Conservation (phyloP, 352 stramenopile species). For the Globisporangium perplexum region DNA sequence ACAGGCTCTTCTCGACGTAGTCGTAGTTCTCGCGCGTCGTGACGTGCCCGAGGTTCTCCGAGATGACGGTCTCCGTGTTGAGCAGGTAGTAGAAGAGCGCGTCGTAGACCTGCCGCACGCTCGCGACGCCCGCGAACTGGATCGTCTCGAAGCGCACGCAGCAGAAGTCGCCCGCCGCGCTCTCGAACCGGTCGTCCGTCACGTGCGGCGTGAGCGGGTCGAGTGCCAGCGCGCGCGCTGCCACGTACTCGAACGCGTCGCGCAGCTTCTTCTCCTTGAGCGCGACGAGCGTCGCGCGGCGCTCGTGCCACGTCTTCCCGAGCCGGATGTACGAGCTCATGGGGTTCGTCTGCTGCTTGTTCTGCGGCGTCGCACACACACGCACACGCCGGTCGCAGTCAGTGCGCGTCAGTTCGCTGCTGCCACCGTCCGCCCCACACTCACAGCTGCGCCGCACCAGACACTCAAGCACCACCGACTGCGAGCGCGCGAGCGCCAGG, state of each 20-base stretch:
- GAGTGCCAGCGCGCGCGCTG: conserved; percentile 15
- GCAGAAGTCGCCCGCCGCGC: conserved; percentile 34
- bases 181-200: conserved; percentile 42
- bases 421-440: neutral
- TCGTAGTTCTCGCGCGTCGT: conserved; percentile 55
- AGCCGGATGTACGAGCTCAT: conserved; percentile 14
- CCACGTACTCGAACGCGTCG: conserved; percentile 23
- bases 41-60: conserved; percentile 47
- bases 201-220: conserved; percentile 26
- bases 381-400: neutral
- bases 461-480: conserved; percentile 14
- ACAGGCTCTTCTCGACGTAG: conserved; percentile 28
- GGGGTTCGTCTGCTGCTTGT: conserved; percentile 10
- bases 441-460: conserved; percentile 7
- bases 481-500: conserved; percentile 10
- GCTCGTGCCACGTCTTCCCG: conserved; percentile 4
- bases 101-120: conserved; percentile 45
- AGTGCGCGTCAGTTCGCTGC: no score
- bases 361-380: neutral
- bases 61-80: conserved; percentile 60
- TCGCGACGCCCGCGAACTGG: conserved; percentile 29
- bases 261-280: conserved; percentile 12
- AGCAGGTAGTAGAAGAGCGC: conserved; percentile 47
- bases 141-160: conserved; percentile 54
- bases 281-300: conserved; percentile 4